A percentile compares a stretch with the other conserved stretches of the same genome.
phyloP scores from a whole-genome alignment of 2,329 filamentous ascomycete genomes.

The Plectosphaerella plurivora region DNA sequence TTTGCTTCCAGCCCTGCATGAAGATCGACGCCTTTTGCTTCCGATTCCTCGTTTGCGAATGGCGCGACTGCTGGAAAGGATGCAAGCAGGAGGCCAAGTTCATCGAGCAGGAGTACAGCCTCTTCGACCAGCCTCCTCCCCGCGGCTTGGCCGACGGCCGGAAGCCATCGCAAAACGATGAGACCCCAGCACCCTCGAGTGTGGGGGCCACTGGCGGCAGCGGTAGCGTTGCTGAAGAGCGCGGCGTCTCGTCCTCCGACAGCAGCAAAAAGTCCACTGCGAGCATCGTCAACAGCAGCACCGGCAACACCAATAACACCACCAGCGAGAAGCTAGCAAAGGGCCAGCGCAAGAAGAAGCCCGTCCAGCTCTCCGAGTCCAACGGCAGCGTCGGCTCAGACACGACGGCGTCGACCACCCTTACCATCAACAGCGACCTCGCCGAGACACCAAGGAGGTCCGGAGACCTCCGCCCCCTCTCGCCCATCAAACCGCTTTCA shows the following conservation, averaged over 20 bases:
- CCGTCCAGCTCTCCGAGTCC: slow-evolving; percentile 33
- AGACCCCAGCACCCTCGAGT: slow-evolving; percentile 4
- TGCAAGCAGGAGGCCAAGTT: slow-evolving; percentile 85
- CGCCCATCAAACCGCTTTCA: slow-evolving; percentile 63
- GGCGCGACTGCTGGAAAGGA: slow-evolving; percentile 95
- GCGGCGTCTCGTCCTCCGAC: slow-evolving; percentile 54
- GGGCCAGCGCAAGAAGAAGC: slow-evolving; percentile 39
- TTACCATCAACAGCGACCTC: slow-evolving; percentile 40
- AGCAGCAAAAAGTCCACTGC: slow-evolving; percentile 51
- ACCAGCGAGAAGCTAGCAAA: slow-evolving; percentile 20
- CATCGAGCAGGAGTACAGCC: slow-evolving; percentile 63
- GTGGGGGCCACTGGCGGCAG: slow-evolving; percentile 6
- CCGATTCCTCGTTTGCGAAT: slow-evolving; percentile 90
- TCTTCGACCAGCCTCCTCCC: slow-evolving; percentile 56
- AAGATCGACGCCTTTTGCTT: slow-evolving; percentile 95
- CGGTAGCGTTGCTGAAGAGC: slow-evolving; percentile 17
- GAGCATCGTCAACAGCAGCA: background rate
- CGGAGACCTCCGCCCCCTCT: slow-evolving; percentile 51
- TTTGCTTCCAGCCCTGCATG: slow-evolving; percentile 96
- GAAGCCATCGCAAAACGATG: slow-evolving; percentile 10
- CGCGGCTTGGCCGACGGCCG: slow-evolving; percentile 36
- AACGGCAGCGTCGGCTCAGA: slow-evolving; percentile 23
- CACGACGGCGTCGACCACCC: slow-evolving; percentile 34
- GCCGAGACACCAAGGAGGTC: slow-evolving; percentile 28
- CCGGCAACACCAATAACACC: background rate